Percentiles rank a stretch among this genome's conserved stretches.
Conservation (phyloP, 129 eudicot species). For the Ambrosia artemisiifolia region DNA sequence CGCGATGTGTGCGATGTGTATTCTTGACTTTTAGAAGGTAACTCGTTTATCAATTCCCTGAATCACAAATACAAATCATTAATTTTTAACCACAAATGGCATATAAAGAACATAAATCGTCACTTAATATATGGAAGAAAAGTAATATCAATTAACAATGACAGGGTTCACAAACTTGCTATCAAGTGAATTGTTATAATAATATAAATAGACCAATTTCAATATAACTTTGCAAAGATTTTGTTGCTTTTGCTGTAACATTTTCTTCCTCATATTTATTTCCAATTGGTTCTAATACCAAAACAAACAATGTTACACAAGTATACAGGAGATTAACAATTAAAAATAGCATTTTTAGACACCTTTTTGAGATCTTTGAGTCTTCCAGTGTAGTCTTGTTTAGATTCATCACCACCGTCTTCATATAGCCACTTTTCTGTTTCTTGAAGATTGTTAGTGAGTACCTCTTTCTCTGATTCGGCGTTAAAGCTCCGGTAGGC, state of each 20-base stretch:
- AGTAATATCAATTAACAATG: too few relatives aligned
- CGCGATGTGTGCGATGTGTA: too few relatives aligned
- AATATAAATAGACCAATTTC: conserved; percentile 26
- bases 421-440: conserved; percentile 90
- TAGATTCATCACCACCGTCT: conserved; percentile 82
- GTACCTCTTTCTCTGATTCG: conserved; percentile 53
- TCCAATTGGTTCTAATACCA: conserved; percentile 61
- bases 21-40: too few relatives aligned
- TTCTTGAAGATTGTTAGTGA: conserved; percentile 53
- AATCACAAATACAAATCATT: too few relatives aligned
- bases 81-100: too few relatives aligned
- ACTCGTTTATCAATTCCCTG: too few relatives aligned
- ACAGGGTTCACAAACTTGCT: conserved; percentile 6
- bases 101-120: too few relatives aligned
- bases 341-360: neutral
- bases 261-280: conserved; percentile 74
- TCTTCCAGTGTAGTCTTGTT: conserved; percentile 57
- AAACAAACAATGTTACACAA: conserved; percentile 3
- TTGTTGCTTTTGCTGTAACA: conserved; percentile 48
- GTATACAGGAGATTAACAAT: neutral
- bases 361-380: conserved; percentile 68
- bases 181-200: conserved; percentile 40
- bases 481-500: conserved; percentile 57
- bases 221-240: conserved; percentile 36
- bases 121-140: too few relatives aligned